Conservation (phyloP, 202 grass and related monocot genomes). For the Hordeum pubiflorum region DNA sequence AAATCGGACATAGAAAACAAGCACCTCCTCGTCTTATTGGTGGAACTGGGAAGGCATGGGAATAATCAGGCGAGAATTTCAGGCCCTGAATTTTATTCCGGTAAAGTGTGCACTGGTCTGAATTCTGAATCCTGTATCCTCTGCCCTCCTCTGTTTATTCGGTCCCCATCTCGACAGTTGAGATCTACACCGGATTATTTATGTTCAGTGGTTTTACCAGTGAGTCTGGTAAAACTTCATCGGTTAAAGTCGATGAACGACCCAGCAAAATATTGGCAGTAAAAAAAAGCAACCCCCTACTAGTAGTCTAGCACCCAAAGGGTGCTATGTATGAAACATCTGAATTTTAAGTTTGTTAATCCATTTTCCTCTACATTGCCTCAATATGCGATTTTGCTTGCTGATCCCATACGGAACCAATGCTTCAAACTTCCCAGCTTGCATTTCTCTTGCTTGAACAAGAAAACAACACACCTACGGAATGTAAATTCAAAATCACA, state of each 20-base stretch:
- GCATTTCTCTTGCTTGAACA: background rate
- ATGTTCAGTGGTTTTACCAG: background rate
- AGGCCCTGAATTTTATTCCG: background rate
- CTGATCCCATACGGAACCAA: background rate
- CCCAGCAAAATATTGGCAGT: background rate
- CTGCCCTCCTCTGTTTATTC: conserved; percentile 6
- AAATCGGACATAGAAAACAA: background rate
- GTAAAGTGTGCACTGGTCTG: background rate
- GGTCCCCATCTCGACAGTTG: background rate
- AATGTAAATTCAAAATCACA: background rate
- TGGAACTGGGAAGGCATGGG: background rate
- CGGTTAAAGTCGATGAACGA: background rate
- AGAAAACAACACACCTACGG: background rate
- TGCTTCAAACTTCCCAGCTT: background rate
- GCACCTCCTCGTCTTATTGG: background rate
- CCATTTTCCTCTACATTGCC: background rate
- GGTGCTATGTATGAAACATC: background rate
- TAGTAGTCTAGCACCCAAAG: background rate
- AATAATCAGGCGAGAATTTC: background rate
- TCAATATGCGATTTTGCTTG: background rate
- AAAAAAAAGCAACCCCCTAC: no score
- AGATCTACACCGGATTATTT: conserved; percentile 16
- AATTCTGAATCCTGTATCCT: background rate
- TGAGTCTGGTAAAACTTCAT: background rate
- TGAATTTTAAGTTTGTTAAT: background rate